Evolutionary conservation across 1,284 basidiomycete species (phyloP).

Genomic region (Pyrrhoderma lamaoense): DNA sequence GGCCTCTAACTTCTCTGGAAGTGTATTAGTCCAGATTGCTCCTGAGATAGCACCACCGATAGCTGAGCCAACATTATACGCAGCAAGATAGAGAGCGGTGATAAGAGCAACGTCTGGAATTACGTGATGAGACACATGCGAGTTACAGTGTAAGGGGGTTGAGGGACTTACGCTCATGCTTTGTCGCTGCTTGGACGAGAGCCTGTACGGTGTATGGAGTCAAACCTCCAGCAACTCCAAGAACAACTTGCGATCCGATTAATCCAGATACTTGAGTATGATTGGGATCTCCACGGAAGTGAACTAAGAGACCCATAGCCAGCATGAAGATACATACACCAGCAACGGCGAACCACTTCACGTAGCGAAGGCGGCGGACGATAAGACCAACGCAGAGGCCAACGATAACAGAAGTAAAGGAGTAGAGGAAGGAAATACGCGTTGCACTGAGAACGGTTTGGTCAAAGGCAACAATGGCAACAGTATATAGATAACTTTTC

Average conservation of each 20-base stretch:
- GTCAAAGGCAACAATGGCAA: conserved; percentile 31
- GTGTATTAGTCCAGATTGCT: conserved; percentile 33
- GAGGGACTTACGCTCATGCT: conserved; percentile 27
- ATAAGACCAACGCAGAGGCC: conserved; percentile 30
- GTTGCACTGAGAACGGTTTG: conserved; percentile 29
- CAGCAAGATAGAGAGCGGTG: conserved; percentile 30
- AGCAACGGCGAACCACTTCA: conserved; percentile 32
- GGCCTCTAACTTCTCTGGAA: conserved; percentile 25
- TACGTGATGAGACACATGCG: not conserved
- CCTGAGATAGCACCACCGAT: conserved; percentile 33
- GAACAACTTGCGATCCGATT: conserved; percentile 32
- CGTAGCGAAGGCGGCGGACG: conserved; percentile 28
- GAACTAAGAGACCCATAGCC: conserved; percentile 34
- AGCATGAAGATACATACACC: conserved; percentile 29
- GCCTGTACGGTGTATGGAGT: conserved; percentile 35
- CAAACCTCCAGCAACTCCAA: conserved; percentile 33
- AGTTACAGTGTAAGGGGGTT: not conserved
- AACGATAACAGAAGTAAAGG: conserved; percentile 30
- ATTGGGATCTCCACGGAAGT: conserved; percentile 29
- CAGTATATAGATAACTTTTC: conserved; percentile 29
- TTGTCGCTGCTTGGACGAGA: conserved; percentile 30
- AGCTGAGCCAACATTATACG: conserved; percentile 32
- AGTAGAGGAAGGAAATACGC: conserved; percentile 32
- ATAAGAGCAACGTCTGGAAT: conserved; percentile 28
- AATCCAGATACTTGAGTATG: conserved; percentile 25